Evolutionary conservation across 2,329 filamentous ascomycete species (phyloP), one percentile per base, ranked within the genome.

Genomic region (Penicillium sp.): DNA sequence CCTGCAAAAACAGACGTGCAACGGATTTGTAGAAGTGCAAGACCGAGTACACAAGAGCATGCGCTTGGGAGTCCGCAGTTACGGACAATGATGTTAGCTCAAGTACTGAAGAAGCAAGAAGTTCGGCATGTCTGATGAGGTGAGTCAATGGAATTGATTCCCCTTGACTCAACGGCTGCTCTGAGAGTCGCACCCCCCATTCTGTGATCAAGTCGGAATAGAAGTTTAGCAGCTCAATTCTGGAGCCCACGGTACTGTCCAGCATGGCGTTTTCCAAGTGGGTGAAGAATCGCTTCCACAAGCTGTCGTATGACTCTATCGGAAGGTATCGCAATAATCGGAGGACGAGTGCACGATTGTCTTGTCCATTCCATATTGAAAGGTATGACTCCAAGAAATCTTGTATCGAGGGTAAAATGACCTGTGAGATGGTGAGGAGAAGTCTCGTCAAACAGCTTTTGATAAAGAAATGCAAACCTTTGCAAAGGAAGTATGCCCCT

Each of bases 1-100:
- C 69, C 38, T 82, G 71, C 3, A 77, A 76, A 48, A 83, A 76
- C 24, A 86, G 67, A 18, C 73, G 69, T 4, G 81, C 77, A 5
- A 81, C 74, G 45, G 78, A 72, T 65, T 86, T 88, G 67, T 91
- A 90, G 62, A 83, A 81, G 32, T 87, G 76, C 12, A 90, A 73
- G 18, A 76, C 71, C 5, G 82, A 80, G 34, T 77, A 68, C 2
- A 77, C 74, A 2, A 70, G 52, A 26, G 68, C 59, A 35, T 60
- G 67, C 26, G 45, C 40, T 3, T 18, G 5, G 6, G 38, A 43
- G n/a, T 48, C 44, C 4, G 36, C 29, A 4, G 52, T 50, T 8
- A 56, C 46, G 28, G 57, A 4, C 63, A 7, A 71, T 64, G 2
- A 69, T 69, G 44, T 74, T 74, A 66, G 60, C 49, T 87, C 84